Evolutionary conservation across 352 stramenopile species (phyloP), one percentile per base, ranked within the genome.

Genomic region (Globisporangium polare): DNA sequence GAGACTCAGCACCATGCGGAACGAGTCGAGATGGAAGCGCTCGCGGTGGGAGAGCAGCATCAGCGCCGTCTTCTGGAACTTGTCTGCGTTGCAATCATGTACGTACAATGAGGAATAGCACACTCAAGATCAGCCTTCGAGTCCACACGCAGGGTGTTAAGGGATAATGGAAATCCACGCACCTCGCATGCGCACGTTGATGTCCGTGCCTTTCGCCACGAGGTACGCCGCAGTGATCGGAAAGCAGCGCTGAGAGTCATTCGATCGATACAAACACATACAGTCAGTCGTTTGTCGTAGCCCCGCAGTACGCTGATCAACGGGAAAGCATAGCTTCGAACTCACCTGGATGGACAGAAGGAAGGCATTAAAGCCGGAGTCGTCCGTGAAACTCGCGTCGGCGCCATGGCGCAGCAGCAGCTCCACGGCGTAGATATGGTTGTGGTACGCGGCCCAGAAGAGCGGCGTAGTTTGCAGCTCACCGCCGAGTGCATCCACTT

Each of bases 391-490:
- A 15, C 53, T 68, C 7, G 78, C 66, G 51, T 91, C 71, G 17
- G 81, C 84, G 42, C 80, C 78, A 22, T 88, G 59, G 7, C 80
- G 78, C 50, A 90, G 66, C 20, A 93, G 68, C 49, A 93, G 53
- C 60, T 90, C 84, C 5, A 93, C 78, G 0, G 80, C 78, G 60
- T 93, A 93, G 53, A 93, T 89, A 64, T 90, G 81, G 69, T 93
- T 91, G 64, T 86, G 64, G 50, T 68, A 80, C 53, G 77, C 72
- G 42, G 84, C 84, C 81, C 84, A 93, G 59, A 89, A 91, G 24
- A 93, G 72, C 54, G 84, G 80, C 42, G 84, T 90, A 20, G 84
- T 90, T 50, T 79, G 70, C 53, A 73, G 60, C 15, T 89, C 73
- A 0, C 84, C 81, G 51, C 73, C 84, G 10, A 81, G 68, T 12